Percentiles rank a stretch among this genome's conserved stretches.
Conservation (phyloP, 192 early-diverging fungal species). For the Cetraspora pellucida region DNA sequence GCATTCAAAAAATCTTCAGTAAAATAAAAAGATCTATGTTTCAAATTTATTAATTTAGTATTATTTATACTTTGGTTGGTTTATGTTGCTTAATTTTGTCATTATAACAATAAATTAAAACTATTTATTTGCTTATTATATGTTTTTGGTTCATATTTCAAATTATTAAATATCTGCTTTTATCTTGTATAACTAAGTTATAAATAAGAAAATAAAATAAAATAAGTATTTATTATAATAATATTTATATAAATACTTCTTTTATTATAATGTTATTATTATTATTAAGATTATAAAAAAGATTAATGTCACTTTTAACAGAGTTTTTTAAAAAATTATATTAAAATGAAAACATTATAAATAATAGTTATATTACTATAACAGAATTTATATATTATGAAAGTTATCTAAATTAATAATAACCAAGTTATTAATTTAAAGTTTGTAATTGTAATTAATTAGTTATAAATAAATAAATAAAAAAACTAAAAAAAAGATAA, state of each 20-base stretch:
- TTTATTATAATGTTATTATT: constrained; percentile 1
- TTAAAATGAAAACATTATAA: no score
- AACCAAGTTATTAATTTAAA: not conserved
- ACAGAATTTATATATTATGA: constrained; percentile 1
- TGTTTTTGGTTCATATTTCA: not conserved
- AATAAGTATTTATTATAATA: not conserved
- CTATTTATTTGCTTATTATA: not conserved
- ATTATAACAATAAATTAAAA: no score
- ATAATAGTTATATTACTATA: no score
- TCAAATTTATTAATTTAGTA: no score
- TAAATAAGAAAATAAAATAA: not conserved
- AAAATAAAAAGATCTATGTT: no score
- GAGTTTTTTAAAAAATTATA: no score
- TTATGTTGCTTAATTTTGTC: no score
- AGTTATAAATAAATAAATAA: no score
- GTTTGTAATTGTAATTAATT: not conserved
- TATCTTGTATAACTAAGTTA: not conserved
- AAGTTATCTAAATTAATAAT: constrained; percentile 3
- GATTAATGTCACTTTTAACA: not conserved
- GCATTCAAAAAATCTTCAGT: no score
- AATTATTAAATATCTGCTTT: not conserved
- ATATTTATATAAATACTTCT: constrained; percentile 8
- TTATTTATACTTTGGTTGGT: no score
- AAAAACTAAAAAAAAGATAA: not conserved
- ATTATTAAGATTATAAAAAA: constrained; percentile 6